phyloP scores from a whole-genome alignment of 176 grass and related monocot genomes.

The Microstegium vimineum region DNA sequence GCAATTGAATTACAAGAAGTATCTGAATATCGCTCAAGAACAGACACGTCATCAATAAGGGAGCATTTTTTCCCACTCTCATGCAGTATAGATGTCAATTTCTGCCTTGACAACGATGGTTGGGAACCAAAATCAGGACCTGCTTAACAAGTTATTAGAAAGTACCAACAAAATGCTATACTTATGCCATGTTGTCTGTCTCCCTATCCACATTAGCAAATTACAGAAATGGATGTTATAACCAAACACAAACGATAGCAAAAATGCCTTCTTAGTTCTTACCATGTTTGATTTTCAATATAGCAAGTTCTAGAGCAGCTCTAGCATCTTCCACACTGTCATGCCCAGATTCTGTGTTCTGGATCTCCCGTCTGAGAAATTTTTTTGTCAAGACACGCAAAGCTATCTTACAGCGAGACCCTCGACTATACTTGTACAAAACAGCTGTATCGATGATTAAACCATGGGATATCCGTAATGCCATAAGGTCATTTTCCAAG shows the following conservation, averaged over 20 bases:
- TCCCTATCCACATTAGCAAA: background rate
- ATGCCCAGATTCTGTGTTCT: slow-evolving; percentile 70
- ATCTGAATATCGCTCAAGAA: slow-evolving; percentile 83
- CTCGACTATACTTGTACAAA: slow-evolving; percentile 65
- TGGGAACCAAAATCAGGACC: slow-evolving; percentile 91
- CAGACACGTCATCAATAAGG: slow-evolving; percentile 62
- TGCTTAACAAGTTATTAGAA: slow-evolving; percentile 43
- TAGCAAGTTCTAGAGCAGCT: slow-evolving; percentile 79
- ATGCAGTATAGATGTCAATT: slow-evolving; percentile 64
- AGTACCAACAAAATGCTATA: background rate
- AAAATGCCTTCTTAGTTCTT: slow-evolving; percentile 2
- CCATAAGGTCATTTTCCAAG: slow-evolving; percentile 87
- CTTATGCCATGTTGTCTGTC: background rate
- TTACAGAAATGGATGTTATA: background rate
- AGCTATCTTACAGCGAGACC: slow-evolving; percentile 65
- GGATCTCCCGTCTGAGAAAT: slow-evolving; percentile 67
- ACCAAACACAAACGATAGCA: background rate
- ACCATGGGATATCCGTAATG: slow-evolving; percentile 72
- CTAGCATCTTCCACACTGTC: slow-evolving; percentile 91
- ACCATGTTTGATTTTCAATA: slow-evolving; percentile 89
- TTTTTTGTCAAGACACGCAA: slow-evolving; percentile 76
- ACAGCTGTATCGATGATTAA: slow-evolving; percentile 89
- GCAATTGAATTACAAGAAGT: slow-evolving; percentile 82
- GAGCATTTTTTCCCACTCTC: slow-evolving; percentile 69
- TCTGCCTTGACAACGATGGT: slow-evolving; percentile 42